Conservation (phyloP, 768 basidiomycete genomes). For the Thelephora ganbajun region DNA sequence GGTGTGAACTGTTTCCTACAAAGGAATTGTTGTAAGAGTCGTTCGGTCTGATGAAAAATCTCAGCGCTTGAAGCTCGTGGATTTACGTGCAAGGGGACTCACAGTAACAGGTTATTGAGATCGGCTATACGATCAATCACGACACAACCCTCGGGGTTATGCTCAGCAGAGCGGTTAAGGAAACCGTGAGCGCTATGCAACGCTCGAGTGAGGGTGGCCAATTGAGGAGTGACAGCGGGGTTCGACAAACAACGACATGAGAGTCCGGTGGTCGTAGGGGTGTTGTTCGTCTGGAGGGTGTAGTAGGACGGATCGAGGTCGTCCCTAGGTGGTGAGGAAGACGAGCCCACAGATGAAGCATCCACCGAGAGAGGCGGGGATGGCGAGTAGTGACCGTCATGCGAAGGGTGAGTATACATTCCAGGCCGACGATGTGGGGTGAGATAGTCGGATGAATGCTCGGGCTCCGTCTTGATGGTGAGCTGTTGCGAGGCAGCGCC, state of each 20-base stretch:
- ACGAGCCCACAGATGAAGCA: slow-evolving; percentile 14
- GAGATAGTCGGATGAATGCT: slow-evolving; percentile 36
- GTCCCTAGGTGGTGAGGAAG: slow-evolving; percentile 10
- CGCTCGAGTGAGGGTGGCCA: slow-evolving; percentile 49
- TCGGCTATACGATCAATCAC: slow-evolving; percentile 47
- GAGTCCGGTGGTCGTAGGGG: slow-evolving; percentile 10
- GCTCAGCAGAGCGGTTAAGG: slow-evolving; percentile 48
- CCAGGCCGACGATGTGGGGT: slow-evolving; percentile 51
- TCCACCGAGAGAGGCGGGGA: slow-evolving; percentile 9
- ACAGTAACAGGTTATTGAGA: slow-evolving; percentile 54
- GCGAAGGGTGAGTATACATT: slow-evolving; percentile 2
- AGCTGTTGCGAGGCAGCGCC: slow-evolving; percentile 5
- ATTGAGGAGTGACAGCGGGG: slow-evolving; percentile 42
- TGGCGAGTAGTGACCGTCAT: slow-evolving; percentile 5
- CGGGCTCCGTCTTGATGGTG: slow-evolving; percentile 30
- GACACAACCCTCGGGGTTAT: slow-evolving; percentile 38
- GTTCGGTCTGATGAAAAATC: slow-evolving; percentile 9
- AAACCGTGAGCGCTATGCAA: slow-evolving; percentile 42
- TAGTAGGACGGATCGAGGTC: slow-evolving; percentile 8
- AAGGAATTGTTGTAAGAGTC: not conserved
- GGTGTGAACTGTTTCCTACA: slow-evolving; percentile 4
- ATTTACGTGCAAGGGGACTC: slow-evolving; percentile 19
- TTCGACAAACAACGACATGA: slow-evolving; percentile 53
- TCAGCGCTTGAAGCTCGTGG: not conserved
- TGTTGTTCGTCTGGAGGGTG: slow-evolving; percentile 1